Base-by-base conservation (phyloP, 2,329 filamentous ascomycete species). In the Phyllosticta capitalensis region DNA sequence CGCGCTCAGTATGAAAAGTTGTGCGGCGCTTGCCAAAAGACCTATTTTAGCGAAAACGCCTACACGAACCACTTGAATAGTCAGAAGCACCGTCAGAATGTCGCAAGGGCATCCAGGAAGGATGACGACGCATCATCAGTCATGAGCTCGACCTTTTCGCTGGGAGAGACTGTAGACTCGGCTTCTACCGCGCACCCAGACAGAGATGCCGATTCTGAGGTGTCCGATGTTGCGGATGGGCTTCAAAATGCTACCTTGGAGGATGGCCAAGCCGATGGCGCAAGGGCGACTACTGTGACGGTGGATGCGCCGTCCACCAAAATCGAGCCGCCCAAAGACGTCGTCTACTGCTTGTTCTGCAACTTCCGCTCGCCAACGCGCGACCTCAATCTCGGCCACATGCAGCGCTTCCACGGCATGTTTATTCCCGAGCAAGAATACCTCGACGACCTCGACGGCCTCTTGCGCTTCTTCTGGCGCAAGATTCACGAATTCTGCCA, bases 1-100 rank as follows among this genome's bases (percentile, higher is more conserved):
- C 90, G 90, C 74, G 92, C 92, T 4, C 85, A 89, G 14, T 97
- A 92, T 69, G 90, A 96, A 72, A 91, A 88, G 69, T 77, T 80
- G 28, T 99, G 94, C 74, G 79, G 84, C 2, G 81, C 86, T 20
- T 99, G 94, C 78, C 83, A 88, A 68, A 95, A 95, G 78, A 91
- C 88, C 14, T 99, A 95, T 74, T 97, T 87, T 78, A 97, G 92
- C 75, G 90, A 96, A 70, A 96, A 96, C 76, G 92, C 94, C 33
- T 97, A 88, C 74, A 85, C 87, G 70, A 99, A 97, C 75, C 94
- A 99, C 71, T 73, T 97, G 60, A 86, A 85, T 61, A 96, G 92
- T 76, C 86, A 90, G 66, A 96, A 96, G 74, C 94, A 99, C 75
- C 90, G 86, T 74, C 78, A 83, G 59, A 86, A 85, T 66, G 80